Evolutionary conservation across 345 rosid genomes (phyloP), one percentile per base, ranked within the genome.

Genomic region (Cardiospermum halicacabum): DNA sequence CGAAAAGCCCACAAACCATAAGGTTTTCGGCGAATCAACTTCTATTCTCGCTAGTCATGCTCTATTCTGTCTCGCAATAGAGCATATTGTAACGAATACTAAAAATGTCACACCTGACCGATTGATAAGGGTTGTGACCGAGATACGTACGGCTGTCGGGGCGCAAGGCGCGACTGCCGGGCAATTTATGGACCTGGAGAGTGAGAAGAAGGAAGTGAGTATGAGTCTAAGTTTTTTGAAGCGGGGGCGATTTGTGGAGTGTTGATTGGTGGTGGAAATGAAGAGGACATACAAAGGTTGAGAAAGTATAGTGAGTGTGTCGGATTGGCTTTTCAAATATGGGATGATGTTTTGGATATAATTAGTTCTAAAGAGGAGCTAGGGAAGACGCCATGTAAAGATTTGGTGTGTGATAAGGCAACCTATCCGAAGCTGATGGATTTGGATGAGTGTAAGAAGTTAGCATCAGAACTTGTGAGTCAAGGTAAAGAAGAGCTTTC

Each of bases 11-110:
- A 78, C 92, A 0, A 85, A 68, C 56, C 88, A 89, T 69, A 79
- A 69, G 60, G 80, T 66, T 7, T 89, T 69, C 6, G 88, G 88
- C 0, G 89, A 86, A 53, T 81, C 73, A 32, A 80, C 78, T 0
- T 89, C 96, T 0, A 68, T 89, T 62, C 85, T 89, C 8, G 83
- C 89, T 0, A 85, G 96, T 0, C 89, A 88, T 7, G 92, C 96
- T 3, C 82, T 82, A 43, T 79, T 87, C n/a, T 62, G 82, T 18
- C 75, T 82, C 13, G 84, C 92, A 15, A 82, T 87, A 1, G 81
- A 84, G 65, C 89, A 87, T 39, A 43, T 80, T 6, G 87, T 85
- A 1, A 58, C 66, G 0, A 50, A 67, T 5, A 76, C 80, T 21
- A 3, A 2, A 1, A 1, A 34, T 2, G 75, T 78, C 13, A 65